Base-by-base conservation (phyloP, 1,139 yeast genomes). In the Magnusiomyces suaveolens region DNA sequence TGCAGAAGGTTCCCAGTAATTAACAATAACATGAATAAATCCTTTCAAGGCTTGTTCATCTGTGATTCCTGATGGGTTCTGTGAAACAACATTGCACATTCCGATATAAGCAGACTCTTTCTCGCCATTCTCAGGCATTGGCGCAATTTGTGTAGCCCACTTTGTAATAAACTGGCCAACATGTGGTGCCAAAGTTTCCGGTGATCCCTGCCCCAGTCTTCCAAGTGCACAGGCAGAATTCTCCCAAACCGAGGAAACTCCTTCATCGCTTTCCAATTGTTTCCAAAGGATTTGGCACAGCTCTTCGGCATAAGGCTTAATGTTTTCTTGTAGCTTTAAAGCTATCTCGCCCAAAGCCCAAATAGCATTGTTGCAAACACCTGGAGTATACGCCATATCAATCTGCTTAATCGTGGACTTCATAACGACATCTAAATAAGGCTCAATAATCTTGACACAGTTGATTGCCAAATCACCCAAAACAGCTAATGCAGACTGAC, bases 191-290 rank as follows among this genome's bases (percentile, higher is more conserved):
- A 83, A 73, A 46, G 76, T 75, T 25, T 79, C 80, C 2, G 92
- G 82, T 43, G 80, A 79, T 54, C 77, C 72, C 41, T 83, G 68
- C 2, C 96, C 96, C 66, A 90, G 73, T 61, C 97, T 78, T n/a
- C 97, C 97, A 56, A 92, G 73, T 46, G 97, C 85, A 55, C 89
- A 86, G n/a, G 96, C 95, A 1, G 90, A 83, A 68, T 92, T 92
- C 65, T 90, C 97, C 61, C 84, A 68, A 2, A 92, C 87, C 0
- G 88, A 77, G 46, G 75, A 75, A 57, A 79, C 82, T 4, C 38
- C 48, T 23, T 81, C 76, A 57, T 81, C 82, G 32, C 78, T 66
- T 38, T 64, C 60, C 54, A 82, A 73, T 57, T 78, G 74, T 53
- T 90, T 71, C 24, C 88, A 75, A 54, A 90, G 70, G 25, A 84